Conservation (phyloP, 1,284 basidiomycete genomes). For the Stygiomarasmius scandens region DNA sequence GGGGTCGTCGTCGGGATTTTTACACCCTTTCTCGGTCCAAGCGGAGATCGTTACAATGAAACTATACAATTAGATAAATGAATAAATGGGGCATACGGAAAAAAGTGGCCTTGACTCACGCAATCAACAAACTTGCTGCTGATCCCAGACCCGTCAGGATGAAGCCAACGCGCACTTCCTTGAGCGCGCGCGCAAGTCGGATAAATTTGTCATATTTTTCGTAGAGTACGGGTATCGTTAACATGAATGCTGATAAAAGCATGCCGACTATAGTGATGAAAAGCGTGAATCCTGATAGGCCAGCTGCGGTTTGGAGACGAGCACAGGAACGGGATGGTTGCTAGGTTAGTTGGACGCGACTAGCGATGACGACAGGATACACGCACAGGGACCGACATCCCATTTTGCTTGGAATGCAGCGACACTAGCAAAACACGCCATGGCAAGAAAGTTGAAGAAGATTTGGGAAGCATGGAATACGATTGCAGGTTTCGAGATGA, state of each 20-base stretch:
- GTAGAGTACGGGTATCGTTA: slow-evolving; percentile 80
- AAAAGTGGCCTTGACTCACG: slow-evolving; percentile 48
- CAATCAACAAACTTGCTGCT: slow-evolving; percentile 68
- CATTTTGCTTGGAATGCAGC: slow-evolving; percentile 86
- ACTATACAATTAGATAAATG: slow-evolving; percentile 35
- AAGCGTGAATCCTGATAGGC: slow-evolving; percentile 82
- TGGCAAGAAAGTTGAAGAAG: slow-evolving; percentile 88
- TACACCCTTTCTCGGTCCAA: slow-evolving; percentile 84
- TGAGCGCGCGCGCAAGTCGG: slow-evolving; percentile 75
- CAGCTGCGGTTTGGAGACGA: slow-evolving; percentile 52
- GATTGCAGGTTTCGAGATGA: slow-evolving; percentile 79
- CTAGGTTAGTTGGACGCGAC: slow-evolving; percentile 1
- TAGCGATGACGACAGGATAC: background rate
- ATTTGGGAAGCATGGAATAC: slow-evolving; percentile 73
- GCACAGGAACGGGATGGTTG: slow-evolving; percentile 9
- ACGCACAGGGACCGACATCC: slow-evolving; percentile 81
- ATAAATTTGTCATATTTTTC: slow-evolving; percentile 83
- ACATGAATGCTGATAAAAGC: slow-evolving; percentile 69
- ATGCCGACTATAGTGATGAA: slow-evolving; percentile 76
- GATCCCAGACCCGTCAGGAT: slow-evolving; percentile 76
- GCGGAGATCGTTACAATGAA: slow-evolving; percentile 76
- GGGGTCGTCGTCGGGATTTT: slow-evolving; percentile 75
- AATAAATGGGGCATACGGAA: too few relatives aligned
- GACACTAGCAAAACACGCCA: slow-evolving; percentile 86
- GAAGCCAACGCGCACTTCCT: slow-evolving; percentile 79